phyloP scores from a whole-genome alignment of 768 basidiomycete species.

The Hydnum rufescens region DNA sequence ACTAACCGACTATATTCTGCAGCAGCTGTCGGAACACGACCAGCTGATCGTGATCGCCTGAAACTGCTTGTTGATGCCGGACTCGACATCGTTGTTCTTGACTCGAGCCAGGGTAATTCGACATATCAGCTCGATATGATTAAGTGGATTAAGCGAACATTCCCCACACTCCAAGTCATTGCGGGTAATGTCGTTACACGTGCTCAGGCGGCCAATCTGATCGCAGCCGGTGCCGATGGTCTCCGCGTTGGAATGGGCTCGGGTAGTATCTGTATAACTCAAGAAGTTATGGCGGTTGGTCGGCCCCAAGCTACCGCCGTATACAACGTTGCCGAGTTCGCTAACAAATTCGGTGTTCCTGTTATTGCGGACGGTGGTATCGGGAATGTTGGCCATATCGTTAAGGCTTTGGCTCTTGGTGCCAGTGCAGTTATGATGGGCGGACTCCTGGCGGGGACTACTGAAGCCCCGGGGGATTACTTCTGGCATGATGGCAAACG shows the following conservation, averaged over 20 bases:
- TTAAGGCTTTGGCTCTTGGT: slow-evolving; percentile 87
- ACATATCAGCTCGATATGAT: slow-evolving; percentile 89
- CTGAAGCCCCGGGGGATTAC: slow-evolving; percentile 96
- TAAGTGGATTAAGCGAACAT: slow-evolving; percentile 72
- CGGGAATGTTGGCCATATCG: slow-evolving; percentile 88
- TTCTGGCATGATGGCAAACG: slow-evolving; percentile 99
- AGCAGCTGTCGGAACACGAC: slow-evolving; percentile 86
- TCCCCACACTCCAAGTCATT: slow-evolving; percentile 76
- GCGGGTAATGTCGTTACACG: slow-evolving; percentile 97
- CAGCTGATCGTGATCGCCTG: slow-evolving; percentile 70
- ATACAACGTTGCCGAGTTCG: slow-evolving; percentile 88
- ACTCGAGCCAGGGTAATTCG: slow-evolving; percentile 95
- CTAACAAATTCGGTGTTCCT: slow-evolving; percentile 81
- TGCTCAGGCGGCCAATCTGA: slow-evolving; percentile 87
- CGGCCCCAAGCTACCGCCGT: slow-evolving; percentile 97
- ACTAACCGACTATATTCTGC: slow-evolving; percentile 94
- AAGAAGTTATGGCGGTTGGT: slow-evolving; percentile 98
- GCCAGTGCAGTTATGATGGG: slow-evolving; percentile 99
- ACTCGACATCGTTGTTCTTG: slow-evolving; percentile 83
- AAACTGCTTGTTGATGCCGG: slow-evolving; percentile 78
- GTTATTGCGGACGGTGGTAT: slow-evolving; percentile 96
- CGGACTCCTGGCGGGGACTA: slow-evolving; percentile 81
- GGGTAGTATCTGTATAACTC: slow-evolving; percentile 97
- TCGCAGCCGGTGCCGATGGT: slow-evolving; percentile 88
- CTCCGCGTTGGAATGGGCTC: slow-evolving; percentile 95